Evolutionary conservation across 306 rosid species (phyloP), one percentile per base, ranked within the genome.

Genomic region (Chamaecrista fasciculata): DNA sequence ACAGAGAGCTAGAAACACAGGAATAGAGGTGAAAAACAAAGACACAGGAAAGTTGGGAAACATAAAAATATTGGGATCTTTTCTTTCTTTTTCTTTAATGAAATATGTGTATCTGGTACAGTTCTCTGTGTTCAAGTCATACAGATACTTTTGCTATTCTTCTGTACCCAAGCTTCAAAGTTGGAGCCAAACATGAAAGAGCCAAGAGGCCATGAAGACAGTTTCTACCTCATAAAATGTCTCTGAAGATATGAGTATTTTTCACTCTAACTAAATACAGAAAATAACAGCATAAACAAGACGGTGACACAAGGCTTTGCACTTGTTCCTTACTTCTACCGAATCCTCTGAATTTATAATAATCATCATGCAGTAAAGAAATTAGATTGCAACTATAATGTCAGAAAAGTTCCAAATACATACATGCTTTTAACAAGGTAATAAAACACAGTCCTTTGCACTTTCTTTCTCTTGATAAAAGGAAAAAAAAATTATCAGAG

Each of bases 331-430:
- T 61, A 20, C 55, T 37, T 23, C 64, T 24, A 60, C 37, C 29
- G 29, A 67, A 42, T 61, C 52, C 70, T 61, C 26, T 26, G 48
- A 48, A 55, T 56, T 48, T 19, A 12, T 25, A 59, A 47, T 46
- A 57, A 21, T 74, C 25, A 36, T 18, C 26, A 59, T 29, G 14
- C 51, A 47, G 6, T 10, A 47, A 52, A 21, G 28, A 44, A 40
- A 43, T 23, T 15, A 69, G 44, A 40, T 56, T 53, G 39, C 71
- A 44, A 43, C 44, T n/a, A 51, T 23, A 56, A 18, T 23, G 18
- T 31, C 78, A 65, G 51, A 21, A 46, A 46, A 75, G 23, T 19
- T 23, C 43, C 51, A 74, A 56, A 56, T 24, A 66, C 11, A 58
- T 39, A 11, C 43, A n/a, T n/a, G n/a, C n/a, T n/a, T 26, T 57